A percentile compares a stretch with the other conserved stretches of the same genome.
phyloP scores from a whole-genome alignment of 2,329 filamentous ascomycete species.

The Fonsecaea pedrosoi region DNA sequence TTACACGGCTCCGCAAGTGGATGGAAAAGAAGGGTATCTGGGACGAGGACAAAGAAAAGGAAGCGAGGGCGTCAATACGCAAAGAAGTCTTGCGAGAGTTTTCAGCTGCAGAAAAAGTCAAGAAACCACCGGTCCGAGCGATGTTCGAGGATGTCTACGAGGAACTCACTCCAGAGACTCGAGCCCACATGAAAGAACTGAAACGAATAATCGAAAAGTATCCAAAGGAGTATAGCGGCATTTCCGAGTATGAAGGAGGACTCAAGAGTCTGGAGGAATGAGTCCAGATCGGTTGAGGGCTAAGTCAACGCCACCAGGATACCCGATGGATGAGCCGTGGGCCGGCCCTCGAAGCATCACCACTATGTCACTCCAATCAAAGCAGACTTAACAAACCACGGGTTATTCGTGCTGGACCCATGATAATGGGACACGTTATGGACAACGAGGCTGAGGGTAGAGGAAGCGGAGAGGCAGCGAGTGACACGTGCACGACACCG shows the following conservation, averaged over 20 bases:
- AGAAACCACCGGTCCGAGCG: slow-evolving; percentile 60
- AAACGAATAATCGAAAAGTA: slow-evolving; percentile 80
- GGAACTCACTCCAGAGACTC: slow-evolving; percentile 78
- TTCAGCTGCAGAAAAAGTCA: slow-evolving; percentile 68
- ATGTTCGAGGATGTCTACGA: slow-evolving; percentile 90
- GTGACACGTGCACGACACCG: not conserved
- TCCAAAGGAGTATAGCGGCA: slow-evolving; percentile 91
- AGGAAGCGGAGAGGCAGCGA: not conserved
- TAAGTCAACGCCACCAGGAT: not conserved
- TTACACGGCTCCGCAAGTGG: slow-evolving; percentile 85
- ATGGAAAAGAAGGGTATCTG: slow-evolving; percentile 83
- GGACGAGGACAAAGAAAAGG: slow-evolving; percentile 82
- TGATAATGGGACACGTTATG: slow-evolving; percentile 12
- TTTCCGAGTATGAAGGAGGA: slow-evolving; percentile 76
- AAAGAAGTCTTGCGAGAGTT: slow-evolving; percentile 86
- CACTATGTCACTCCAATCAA: not conserved
- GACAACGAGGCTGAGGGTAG: not conserved
- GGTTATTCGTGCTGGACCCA: slow-evolving; percentile 13
- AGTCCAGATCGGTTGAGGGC: not conserved
- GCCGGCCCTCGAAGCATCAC: not conserved
- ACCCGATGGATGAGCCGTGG: not conserved
- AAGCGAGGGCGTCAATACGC: slow-evolving; percentile 68
- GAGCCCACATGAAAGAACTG: slow-evolving; percentile 76
- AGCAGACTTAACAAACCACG: not conserved
- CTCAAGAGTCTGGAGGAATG: slow-evolving; percentile 62